phyloP scores from a whole-genome alignment of 768 basidiomycete genomes.

The Austroboletus festivus region DNA sequence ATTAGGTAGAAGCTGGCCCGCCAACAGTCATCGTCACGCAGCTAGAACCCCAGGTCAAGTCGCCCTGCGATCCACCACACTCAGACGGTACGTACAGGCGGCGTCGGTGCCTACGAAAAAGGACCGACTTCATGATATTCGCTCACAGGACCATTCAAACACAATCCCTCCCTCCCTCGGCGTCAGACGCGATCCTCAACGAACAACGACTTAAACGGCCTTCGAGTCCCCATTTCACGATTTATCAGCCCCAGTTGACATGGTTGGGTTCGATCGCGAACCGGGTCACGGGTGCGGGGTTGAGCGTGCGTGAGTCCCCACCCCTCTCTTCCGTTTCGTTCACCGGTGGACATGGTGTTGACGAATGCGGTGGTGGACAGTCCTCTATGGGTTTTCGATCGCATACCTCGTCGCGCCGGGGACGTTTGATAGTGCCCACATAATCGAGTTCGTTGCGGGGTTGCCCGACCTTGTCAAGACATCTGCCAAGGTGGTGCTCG shows the following conservation, averaged over 20 bases:
- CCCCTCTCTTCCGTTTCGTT: neutral
- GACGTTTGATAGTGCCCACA: conserved; percentile 73
- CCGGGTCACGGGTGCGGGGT: conserved; percentile 77
- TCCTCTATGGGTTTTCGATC: conserved; percentile 84
- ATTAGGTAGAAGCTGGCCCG: conserved; percentile 44
- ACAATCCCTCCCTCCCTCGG: conserved; percentile 59
- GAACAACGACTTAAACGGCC: conserved; percentile 86
- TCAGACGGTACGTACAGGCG: conserved; percentile 39
- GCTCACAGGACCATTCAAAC: conserved; percentile 54
- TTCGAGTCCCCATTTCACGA: conserved; percentile 91
- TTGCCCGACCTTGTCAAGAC: conserved; percentile 79
- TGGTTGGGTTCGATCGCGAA: conserved; percentile 86
- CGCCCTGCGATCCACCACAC: conserved; percentile 28
- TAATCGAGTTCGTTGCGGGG: conserved; percentile 67
- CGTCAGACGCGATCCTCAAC: conserved; percentile 69
- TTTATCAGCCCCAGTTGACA: conserved; percentile 94
- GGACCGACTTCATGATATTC: neutral
- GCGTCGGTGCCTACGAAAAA: no score
- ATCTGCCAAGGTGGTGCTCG: conserved; percentile 72
- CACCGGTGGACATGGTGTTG: no score
- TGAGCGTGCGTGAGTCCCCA: conserved; percentile 48
- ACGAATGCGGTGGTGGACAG: no score
- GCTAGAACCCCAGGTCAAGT: no score
- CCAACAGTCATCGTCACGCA: no score
- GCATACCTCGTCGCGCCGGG: conserved; percentile 82